Percentiles rank a stretch among this genome's conserved stretches.
phyloP scores from a whole-genome alignment of 163 green algal genomes.

The Chloromonas sp. region DNA sequence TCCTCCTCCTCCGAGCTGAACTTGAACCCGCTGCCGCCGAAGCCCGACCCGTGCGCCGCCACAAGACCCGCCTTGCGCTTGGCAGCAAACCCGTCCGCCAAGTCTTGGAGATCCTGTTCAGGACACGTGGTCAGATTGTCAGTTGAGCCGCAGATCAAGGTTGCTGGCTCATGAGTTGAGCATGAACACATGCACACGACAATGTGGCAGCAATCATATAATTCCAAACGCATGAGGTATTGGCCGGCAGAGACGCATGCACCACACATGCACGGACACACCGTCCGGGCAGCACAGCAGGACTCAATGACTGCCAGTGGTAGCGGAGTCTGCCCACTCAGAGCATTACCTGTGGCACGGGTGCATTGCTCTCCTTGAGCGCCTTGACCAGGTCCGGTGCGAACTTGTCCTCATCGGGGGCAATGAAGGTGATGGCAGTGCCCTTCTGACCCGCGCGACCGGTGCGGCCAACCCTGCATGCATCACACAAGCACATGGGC shows the following conservation, averaged over 20 bases:
- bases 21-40: constrained; percentile 91
- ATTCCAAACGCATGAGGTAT: too few species aligned
- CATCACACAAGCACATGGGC: not conserved
- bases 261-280: too few species aligned
- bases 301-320: too few species aligned
- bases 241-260: too few species aligned
- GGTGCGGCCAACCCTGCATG: constrained; percentile 58
- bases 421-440: constrained; percentile 93
- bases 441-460: constrained; percentile 89
- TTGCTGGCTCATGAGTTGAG: too few species aligned
- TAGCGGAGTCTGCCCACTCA: too few species aligned
- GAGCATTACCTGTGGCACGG: constrained; percentile 62
- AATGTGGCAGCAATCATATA: too few species aligned
- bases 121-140: not conserved
- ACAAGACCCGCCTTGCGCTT: constrained; percentile 78
- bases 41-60: constrained; percentile 75
- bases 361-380: constrained; percentile 69
- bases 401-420: constrained; percentile 80
- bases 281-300: too few species aligned
- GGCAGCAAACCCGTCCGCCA: constrained; percentile 72
- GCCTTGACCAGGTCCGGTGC: constrained; percentile 92
- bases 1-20: constrained; percentile 87
- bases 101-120: constrained; percentile 38
- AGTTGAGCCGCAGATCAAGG: not conserved
- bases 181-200: too few species aligned